A percentile compares a stretch with the other conserved stretches of the same genome.
Conservation (phyloP, 257 asterid genomes). For the Nyctanthes arbortristis region DNA sequence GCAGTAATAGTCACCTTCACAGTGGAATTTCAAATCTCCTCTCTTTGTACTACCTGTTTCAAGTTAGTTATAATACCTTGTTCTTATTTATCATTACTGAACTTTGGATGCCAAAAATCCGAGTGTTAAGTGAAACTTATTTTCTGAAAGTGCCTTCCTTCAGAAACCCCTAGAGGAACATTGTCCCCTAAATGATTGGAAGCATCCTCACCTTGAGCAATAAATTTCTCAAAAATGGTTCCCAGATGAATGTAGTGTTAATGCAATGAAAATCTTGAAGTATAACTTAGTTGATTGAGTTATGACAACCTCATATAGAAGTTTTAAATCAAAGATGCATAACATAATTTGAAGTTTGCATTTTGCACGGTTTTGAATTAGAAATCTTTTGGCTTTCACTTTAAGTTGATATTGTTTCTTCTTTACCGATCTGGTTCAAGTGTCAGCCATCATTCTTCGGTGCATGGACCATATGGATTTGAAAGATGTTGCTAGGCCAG, state of each 20-base stretch:
- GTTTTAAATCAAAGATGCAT: conserved; percentile 12
- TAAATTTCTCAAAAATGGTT: conserved; percentile 13
- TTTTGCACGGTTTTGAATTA: conserved; percentile 15
- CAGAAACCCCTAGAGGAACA: conserved; percentile 17
- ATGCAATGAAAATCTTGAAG: conserved; percentile 19
- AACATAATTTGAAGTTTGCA: background rate
- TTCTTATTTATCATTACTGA: conserved; percentile 14
- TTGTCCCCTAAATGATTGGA: conserved; percentile 4
- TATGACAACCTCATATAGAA: background rate
- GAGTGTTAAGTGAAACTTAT: background rate
- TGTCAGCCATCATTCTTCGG: conserved; percentile 64
- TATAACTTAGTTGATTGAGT: background rate
- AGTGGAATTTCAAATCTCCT: background rate
- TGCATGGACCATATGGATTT: conserved; percentile 83
- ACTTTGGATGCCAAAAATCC: conserved; percentile 7
- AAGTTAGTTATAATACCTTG: conserved; percentile 4
- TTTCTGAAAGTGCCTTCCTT: conserved; percentile 3
- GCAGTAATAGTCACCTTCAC: background rate
- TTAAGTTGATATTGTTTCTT: conserved; percentile 18
- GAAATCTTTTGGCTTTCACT: conserved; percentile 9
- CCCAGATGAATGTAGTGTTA: conserved; percentile 1
- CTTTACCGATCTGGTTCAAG: conserved; percentile 57
- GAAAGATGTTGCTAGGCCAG: conserved; percentile 72
- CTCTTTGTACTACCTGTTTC: conserved; percentile 15
- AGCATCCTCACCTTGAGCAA: background rate